Evolutionary conservation across 2,329 filamentous ascomycete genomes (phyloP).

Genomic region (Paramyrothecium roridum): DNA sequence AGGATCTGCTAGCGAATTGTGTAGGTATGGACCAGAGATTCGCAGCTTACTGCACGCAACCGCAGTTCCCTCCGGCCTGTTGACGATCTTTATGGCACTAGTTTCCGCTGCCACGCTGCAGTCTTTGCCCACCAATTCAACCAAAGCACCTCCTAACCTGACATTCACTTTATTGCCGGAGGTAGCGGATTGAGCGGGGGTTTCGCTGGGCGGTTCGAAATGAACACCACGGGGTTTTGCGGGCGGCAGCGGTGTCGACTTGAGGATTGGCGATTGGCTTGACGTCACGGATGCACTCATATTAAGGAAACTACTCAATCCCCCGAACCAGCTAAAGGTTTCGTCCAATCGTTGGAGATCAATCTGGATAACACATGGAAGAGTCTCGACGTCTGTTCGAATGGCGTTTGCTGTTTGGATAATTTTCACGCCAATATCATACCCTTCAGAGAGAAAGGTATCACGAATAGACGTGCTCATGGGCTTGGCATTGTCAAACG

Average conservation of each 20-base stretch:
- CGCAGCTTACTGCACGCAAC: conserved; percentile 74
- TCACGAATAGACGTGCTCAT: conserved; percentile 59
- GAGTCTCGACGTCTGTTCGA: conserved; percentile 65
- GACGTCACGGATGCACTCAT: conserved; percentile 82
- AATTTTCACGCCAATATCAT: conserved; percentile 56
- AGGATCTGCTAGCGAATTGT: conserved; percentile 49
- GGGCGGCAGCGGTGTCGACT: conserved; percentile 32
- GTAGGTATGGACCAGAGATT: conserved; percentile 66
- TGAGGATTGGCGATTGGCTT: conserved; percentile 51
- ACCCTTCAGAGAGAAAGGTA: conserved; percentile 52
- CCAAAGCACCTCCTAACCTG: conserved; percentile 70
- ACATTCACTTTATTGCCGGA: conserved; percentile 69
- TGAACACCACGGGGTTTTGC: conserved; percentile 54
- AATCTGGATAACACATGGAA: conserved; percentile 72
- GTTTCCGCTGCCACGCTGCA: conserved; percentile 74
- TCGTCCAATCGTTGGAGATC: conserved; percentile 83
- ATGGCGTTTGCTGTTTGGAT: conserved; percentile 39
- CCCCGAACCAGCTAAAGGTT: conserved; percentile 83
- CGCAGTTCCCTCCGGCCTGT: conserved; percentile 68
- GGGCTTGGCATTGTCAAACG: conserved; percentile 55
- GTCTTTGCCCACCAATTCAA: conserved; percentile 74
- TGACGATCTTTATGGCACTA: conserved; percentile 78
- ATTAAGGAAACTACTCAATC: conserved; percentile 85
- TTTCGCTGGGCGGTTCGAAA: conserved; percentile 51
- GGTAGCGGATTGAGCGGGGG: conserved; percentile 41